Evolutionary conservation across 129 eudicot genomes (phyloP), one percentile per base, ranked within the genome.

Genomic region (Oenanthe sinensis): DNA sequence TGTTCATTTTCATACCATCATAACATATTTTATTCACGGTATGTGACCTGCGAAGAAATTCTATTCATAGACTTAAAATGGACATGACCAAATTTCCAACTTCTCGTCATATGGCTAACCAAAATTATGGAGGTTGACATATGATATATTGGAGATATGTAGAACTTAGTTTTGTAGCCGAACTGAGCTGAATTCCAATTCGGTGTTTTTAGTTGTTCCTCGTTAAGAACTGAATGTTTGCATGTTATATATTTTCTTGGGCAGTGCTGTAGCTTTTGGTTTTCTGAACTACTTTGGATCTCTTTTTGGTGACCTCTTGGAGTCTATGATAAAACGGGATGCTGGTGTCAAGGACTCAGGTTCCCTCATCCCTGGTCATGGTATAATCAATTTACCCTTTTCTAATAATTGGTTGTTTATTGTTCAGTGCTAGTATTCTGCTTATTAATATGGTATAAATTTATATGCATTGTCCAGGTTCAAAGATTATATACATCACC

Each of bases 341-440:
- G 99, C 99, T 5, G 99, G 99, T 73, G 97, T 91, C 62, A 95
- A 95, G 90, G 99, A 95, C 84, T 95, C 99, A n/a, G 99, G 99
- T 4, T 87, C 99, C 8, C 99, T 95, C 87, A 95, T 95, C 50
- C 99, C 99, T 22, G 99, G 99, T 60, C 99, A 95, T 78, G 99
- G 99, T 95, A 88, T 85, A 30, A 22, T 36, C n/a, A 12, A 71
- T 79, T 70, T 4, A 37, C 79, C 54, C 42, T 47, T 26, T 2
- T 42, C 14, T 44, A 11, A 39, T n/a, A n/a, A 60, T n/a, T 60
- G 11, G 6, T n/a, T 60, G 65, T 22, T 55, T 55, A 60, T 60
- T 9, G 15, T 60, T 60, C 12, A 24, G 15, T n/a, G 36, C 68
- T 9, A 24, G 5, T 24, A 24, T 60, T 19, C 68, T 24, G 15